A percentile compares a stretch with the other conserved stretches of the same genome.
Evolutionary conservation across 768 basidiomycete species (phyloP).

Genomic region (Lenzites betulinus): DNA sequence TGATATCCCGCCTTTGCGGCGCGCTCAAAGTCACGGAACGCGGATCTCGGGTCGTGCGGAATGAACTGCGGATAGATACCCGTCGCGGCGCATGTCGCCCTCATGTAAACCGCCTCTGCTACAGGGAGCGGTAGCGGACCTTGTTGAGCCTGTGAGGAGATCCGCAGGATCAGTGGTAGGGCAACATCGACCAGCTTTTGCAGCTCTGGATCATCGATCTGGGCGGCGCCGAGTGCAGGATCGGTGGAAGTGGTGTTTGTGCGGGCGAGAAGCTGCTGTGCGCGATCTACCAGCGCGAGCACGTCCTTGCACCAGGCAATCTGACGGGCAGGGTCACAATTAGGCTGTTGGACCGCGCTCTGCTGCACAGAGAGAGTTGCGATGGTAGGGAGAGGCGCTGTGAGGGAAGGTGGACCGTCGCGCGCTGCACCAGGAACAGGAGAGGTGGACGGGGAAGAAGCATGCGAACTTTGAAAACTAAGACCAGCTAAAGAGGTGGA

Average conservation of each 20-base stretch:
- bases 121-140: conserved; percentile 43
- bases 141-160: conserved; percentile 44
- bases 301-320: conserved; percentile 85
- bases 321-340: conserved; percentile 59
- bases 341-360: conserved; percentile 52
- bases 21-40: conserved; percentile 89
- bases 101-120: conserved; percentile 76
- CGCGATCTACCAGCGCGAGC: conserved; percentile 72
- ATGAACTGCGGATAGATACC: conserved; percentile 71
- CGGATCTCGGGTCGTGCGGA: conserved; percentile 67
- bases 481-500: conserved; percentile 23
- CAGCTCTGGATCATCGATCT: conserved; percentile 62
- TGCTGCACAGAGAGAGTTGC: conserved; percentile 56
- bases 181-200: conserved; percentile 62
- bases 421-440: conserved; percentile 24
- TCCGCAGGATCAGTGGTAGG: conserved; percentile 60
- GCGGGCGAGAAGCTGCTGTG: conserved; percentile 35
- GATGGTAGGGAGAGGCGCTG: conserved; percentile 69
- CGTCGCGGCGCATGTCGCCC: conserved; percentile 70
- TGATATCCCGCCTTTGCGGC: conserved; percentile 77
- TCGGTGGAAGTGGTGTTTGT: conserved; percentile 36
- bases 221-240: conserved; percentile 43
- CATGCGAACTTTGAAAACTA: conserved; percentile 14
- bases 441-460: conserved; percentile 27
- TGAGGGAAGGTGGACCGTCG: conserved; percentile 50